A percentile compares a stretch with the other conserved stretches of the same genome.
phyloP scores from a whole-genome alignment of 169 alveolate species.

The Cryptosporidium muris region DNA sequence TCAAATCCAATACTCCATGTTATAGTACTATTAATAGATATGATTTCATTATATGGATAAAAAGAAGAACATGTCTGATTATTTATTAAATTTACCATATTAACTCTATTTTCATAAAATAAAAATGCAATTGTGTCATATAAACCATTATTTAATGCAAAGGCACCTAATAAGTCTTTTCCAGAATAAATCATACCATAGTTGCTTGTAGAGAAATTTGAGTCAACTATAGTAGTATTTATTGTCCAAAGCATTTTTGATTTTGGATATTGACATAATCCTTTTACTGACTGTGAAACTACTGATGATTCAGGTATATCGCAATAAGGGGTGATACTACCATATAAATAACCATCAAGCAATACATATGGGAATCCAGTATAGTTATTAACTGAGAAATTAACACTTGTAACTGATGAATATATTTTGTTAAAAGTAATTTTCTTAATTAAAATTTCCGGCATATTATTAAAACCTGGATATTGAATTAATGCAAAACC shows the following conservation, averaged over 20 bases:
- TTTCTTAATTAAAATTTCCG: slow-evolving; percentile 30
- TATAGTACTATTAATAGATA: background rate
- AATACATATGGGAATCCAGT: slow-evolving; percentile 57
- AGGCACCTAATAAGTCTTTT: slow-evolving; percentile 36
- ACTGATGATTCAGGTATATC: slow-evolving; percentile 47
- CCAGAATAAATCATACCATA: slow-evolving; percentile 49
- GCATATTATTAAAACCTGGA: slow-evolving; percentile 26
- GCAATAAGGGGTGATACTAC: slow-evolving; percentile 41
- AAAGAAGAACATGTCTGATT: slow-evolving; percentile 33
- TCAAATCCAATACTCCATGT: slow-evolving; percentile 53
- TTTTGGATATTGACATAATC: slow-evolving; percentile 35
- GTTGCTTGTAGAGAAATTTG: slow-evolving; percentile 6
- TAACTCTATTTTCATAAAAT: slow-evolving; percentile 8
- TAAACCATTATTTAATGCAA: slow-evolving; percentile 42
- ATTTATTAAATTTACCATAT: slow-evolving; percentile 29
- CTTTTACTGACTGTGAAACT: slow-evolving; percentile 40
- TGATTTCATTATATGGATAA: slow-evolving; percentile 26
- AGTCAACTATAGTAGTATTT: slow-evolving; percentile 6
- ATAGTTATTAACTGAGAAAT: slow-evolving; percentile 23
- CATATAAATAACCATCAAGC: slow-evolving; percentile 47
- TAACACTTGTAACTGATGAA: slow-evolving; percentile 24
- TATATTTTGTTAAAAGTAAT: slow-evolving; percentile 46
- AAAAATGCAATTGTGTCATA: slow-evolving; percentile 55
- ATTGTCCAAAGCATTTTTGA: slow-evolving; percentile 32
- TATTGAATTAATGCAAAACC: slow-evolving; percentile 53